These are phyloP conservation scores for Bauhinia variegata DNA, from an alignment of 306 rosid genomes.

Conservation along the genomic window DNA sequence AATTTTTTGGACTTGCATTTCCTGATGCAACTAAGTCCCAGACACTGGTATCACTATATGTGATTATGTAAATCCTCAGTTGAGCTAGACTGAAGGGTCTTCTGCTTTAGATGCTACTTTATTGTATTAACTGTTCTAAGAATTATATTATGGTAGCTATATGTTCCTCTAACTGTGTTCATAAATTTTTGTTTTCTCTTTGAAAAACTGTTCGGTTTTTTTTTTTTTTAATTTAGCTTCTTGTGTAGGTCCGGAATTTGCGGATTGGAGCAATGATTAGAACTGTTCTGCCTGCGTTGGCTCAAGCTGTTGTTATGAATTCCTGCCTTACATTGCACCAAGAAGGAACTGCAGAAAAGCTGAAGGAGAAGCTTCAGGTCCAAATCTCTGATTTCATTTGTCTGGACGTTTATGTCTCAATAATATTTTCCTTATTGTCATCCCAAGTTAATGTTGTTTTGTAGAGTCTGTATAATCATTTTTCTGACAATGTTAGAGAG, in stretches of 20 bases:
- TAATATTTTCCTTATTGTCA: constrained; percentile 3
- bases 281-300: constrained; percentile 87
- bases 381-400: constrained; percentile 18
- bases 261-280: constrained; percentile 91
- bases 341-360: constrained; percentile 57
- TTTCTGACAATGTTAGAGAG: too few relatives aligned
- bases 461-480: too few relatives aligned
- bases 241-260: constrained; percentile 73
- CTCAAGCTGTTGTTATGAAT: constrained; percentile 79
- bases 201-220: constrained; percentile 16
- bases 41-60: neutral
- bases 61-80: neutral
- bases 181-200: neutral
- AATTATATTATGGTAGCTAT: constrained; percentile 1
- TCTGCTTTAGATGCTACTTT: constrained; percentile 1
- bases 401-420: constrained; percentile 2
- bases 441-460: neutral
- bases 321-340: constrained; percentile 47
- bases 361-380: constrained; percentile 87
- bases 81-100: neutral
- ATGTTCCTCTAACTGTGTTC: constrained; percentile 7
- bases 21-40: neutral
- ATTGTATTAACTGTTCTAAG: constrained; percentile 16
- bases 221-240: constrained; percentile 26
- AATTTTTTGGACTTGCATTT: neutral